phyloP scores from a whole-genome alignment of 805 yeast genomes.

The Lipomyces yamanashiensis region DNA sequence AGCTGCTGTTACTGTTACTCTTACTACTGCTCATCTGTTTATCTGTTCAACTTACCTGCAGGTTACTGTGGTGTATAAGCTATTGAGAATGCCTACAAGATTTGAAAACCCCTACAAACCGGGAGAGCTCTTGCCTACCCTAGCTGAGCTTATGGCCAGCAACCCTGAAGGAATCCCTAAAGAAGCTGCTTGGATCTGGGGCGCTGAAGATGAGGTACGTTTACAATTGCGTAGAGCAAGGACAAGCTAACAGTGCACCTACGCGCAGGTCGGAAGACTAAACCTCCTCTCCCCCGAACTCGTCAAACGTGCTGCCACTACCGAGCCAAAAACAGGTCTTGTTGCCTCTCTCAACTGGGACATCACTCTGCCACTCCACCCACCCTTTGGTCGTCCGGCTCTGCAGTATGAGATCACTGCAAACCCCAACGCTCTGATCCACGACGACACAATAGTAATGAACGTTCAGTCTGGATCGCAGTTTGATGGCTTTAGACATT shows the following conservation, averaged over 20 bases:
- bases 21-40: neutral
- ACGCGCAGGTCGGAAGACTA: slow-evolving; percentile 35
- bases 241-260: neutral
- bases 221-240: neutral
- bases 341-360: slow-evolving; percentile 39
- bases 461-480: slow-evolving; percentile 44
- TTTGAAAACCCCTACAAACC: slow-evolving; percentile 18
- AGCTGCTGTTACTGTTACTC: neutral
- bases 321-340: slow-evolving; percentile 30
- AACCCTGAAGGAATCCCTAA: slow-evolving; percentile 33
- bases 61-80: neutral
- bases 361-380: slow-evolving; percentile 37
- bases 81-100: slow-evolving; percentile 19
- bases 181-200: slow-evolving; percentile 42
- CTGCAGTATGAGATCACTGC: slow-evolving; percentile 20
- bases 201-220: slow-evolving; percentile 37
- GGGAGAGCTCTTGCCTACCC: slow-evolving; percentile 33
- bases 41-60: neutral
- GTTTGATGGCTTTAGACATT: slow-evolving; percentile 45
- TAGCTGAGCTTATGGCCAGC: slow-evolving; percentile 25
- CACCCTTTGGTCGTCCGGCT: slow-evolving; percentile 40
- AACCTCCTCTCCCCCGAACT: slow-evolving; percentile 38
- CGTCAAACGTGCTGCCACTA: slow-evolving; percentile 26
- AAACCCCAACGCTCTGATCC: slow-evolving; percentile 25
- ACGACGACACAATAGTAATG: slow-evolving; percentile 41